Percentiles rank a stretch among this genome's conserved stretches.
Evolutionary conservation across 2,329 filamentous ascomycete genomes (phyloP).

Genomic region (Botryosphaeria dothidea): DNA sequence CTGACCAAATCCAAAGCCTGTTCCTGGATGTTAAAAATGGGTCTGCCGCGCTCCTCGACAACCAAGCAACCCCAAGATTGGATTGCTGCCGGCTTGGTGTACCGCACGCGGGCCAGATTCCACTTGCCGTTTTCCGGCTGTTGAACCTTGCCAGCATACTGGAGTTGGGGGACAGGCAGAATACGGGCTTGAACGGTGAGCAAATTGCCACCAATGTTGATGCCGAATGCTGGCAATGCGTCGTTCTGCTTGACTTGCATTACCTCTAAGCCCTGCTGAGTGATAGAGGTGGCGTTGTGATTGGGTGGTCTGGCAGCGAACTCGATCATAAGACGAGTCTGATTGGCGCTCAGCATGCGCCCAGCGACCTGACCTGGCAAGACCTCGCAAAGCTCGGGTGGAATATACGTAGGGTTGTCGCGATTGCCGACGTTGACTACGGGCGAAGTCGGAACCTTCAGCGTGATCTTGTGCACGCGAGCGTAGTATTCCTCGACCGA

Average conservation of each 20-base stretch:
- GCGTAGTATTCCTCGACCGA: constrained; percentile 15
- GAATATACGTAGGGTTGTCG: constrained; percentile 33
- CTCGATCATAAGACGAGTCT: constrained; percentile 34
- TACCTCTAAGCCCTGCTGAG: constrained; percentile 12
- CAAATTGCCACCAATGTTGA: constrained; percentile 62
- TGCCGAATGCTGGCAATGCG: constrained; percentile 54
- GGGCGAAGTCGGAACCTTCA: constrained; percentile 27
- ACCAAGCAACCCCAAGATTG: constrained; percentile 33
- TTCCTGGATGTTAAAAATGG: neutral
- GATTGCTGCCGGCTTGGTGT: constrained; percentile 28
- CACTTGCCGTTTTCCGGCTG: constrained; percentile 58
- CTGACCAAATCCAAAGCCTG: constrained; percentile 5
- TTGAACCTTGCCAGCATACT: constrained; percentile 51
- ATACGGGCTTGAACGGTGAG: constrained; percentile 74
- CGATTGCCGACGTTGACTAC: constrained; percentile 31
- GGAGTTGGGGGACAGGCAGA: constrained; percentile 60
- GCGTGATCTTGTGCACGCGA: constrained; percentile 26
- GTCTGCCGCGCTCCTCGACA: constrained; percentile 26
- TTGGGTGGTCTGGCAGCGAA: constrained; percentile 34
- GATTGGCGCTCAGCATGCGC: constrained; percentile 26
- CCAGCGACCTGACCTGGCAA: constrained; percentile 34
- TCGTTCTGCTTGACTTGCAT: constrained; percentile 15
- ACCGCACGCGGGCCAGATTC: constrained; percentile 59
- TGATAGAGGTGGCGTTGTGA: constrained; percentile 28
- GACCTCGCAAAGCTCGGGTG: constrained; percentile 33